Evolutionary conservation across 2,329 filamentous ascomycete species (phyloP).

Genomic region (Phoma sp.): DNA sequence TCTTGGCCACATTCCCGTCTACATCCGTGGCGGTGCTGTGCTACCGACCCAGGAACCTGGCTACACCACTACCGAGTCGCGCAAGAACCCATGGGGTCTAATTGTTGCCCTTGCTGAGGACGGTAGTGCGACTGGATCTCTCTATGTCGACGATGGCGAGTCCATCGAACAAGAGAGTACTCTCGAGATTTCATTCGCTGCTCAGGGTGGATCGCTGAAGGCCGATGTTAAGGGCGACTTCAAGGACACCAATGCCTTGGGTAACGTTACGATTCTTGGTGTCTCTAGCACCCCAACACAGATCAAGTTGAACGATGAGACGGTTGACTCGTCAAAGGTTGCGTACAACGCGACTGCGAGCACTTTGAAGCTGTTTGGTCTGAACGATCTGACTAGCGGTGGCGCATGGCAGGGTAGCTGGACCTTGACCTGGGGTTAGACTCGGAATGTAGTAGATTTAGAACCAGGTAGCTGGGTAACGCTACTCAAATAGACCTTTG

Average conservation of each 20-base stretch:
- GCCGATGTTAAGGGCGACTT: constrained; percentile 61
- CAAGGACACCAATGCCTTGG: constrained; percentile 64
- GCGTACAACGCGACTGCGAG: constrained; percentile 57
- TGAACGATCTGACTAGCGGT: constrained; percentile 57
- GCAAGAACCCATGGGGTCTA: constrained; percentile 71
- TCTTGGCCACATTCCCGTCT: constrained; percentile 74
- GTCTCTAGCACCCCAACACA: constrained; percentile 52
- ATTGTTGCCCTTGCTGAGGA: constrained; percentile 66
- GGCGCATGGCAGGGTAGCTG: constrained; percentile 68
- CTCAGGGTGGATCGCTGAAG: constrained; percentile 54
- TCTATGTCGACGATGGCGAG: constrained; percentile 81
- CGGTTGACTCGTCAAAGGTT: constrained; percentile 55
- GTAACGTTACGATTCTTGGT: constrained; percentile 70
- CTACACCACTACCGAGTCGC: constrained; percentile 69
- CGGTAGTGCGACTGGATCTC: constrained; percentile 64
- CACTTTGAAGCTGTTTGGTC: constrained; percentile 59
- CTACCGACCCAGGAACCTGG: constrained; percentile 73
- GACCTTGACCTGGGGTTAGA: constrained; percentile 61
- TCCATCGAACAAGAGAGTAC: constrained; percentile 65
- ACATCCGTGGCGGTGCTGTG: constrained; percentile 71
- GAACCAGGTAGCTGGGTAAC: neutral
- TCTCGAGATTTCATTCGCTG: constrained; percentile 62
- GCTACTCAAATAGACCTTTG: neutral
- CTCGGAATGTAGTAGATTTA: neutral
- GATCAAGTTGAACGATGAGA: constrained; percentile 57